A percentile compares a stretch with the other conserved stretches of the same genome.
Evolutionary conservation across 1,284 basidiomycete species (phyloP).

Genomic region (Fomitopsis schrenkii): DNA sequence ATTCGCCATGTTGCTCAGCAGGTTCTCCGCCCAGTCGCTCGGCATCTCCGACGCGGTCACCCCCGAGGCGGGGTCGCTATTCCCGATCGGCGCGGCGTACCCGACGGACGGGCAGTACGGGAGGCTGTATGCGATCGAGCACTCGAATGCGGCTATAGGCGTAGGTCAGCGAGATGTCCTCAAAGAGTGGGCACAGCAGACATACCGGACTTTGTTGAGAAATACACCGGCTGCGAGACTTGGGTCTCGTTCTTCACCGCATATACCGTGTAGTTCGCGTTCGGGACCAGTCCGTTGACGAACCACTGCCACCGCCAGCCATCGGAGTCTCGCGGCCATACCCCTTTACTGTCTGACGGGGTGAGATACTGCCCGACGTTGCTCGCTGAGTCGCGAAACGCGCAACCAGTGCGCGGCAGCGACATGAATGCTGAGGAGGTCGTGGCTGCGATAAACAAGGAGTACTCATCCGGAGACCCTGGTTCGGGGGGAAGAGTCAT

Average conservation of each 20-base stretch:
- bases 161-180: conserved; percentile 1
- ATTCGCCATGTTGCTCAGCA: conserved; percentile 62
- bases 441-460: conserved; percentile 51
- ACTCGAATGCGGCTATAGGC: conserved; percentile 60
- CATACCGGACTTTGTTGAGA: conserved; percentile 67
- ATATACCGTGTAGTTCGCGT: conserved; percentile 72
- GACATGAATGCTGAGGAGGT: conserved; percentile 33
- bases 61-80: conserved; percentile 34
- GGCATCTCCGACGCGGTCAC: conserved; percentile 57
- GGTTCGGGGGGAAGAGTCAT: conserved; percentile 39
- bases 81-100: conserved; percentile 66
- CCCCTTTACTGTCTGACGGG: conserved; percentile 29
- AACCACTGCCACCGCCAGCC: conserved; percentile 72
- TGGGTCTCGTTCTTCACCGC: conserved; percentile 48
- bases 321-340: conserved; percentile 50
- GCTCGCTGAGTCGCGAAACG: conserved; percentile 32
- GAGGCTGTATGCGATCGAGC: conserved; percentile 67
- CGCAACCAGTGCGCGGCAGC: conserved; percentile 59
- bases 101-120: conserved; percentile 71
- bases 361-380: conserved; percentile 10
- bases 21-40: conserved; percentile 37
- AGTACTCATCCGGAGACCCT: conserved; percentile 41
- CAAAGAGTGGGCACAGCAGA: conserved; percentile 1
- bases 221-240: conserved; percentile 59
- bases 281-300: conserved; percentile 49